Evolutionary conservation across 352 stramenopile genomes (phyloP).

Genomic region (Globisporangium camurandrum): DNA sequence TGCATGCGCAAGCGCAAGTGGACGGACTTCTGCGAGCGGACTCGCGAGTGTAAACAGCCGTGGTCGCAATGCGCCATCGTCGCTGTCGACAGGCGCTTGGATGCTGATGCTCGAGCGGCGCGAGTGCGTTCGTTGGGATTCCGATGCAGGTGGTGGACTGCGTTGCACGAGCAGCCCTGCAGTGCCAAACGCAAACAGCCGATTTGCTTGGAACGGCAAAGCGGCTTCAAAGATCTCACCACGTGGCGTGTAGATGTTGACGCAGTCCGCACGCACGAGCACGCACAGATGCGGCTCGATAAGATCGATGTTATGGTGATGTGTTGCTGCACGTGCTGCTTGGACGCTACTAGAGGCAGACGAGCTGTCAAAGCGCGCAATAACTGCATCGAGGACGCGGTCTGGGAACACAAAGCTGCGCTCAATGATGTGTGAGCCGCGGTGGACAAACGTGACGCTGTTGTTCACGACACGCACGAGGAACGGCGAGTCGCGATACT

Average conservation of each 20-base stretch:
- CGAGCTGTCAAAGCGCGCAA: constrained; percentile 45
- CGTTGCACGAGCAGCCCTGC: constrained; percentile 57
- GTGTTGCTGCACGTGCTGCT: not conserved
- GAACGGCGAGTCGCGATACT: constrained; percentile 21
- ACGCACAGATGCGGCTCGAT: constrained; percentile 42
- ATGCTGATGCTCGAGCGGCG: not conserved
- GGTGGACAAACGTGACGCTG: constrained; percentile 49
- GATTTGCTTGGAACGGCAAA: constrained; percentile 65
- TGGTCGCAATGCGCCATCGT: constrained; percentile 18
- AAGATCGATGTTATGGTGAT: not conserved
- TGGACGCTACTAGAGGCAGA: no score
- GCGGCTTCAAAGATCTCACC: constrained; percentile 68
- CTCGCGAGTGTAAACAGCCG: constrained; percentile 69
- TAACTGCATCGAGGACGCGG: constrained; percentile 44
- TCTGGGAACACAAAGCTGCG: constrained; percentile 50
- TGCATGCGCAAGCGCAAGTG: constrained; percentile 40
- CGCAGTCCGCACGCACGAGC: constrained; percentile 53
- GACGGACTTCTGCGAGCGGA: constrained; percentile 73
- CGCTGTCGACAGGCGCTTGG: constrained; percentile 4
- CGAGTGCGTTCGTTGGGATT: constrained; percentile 10
- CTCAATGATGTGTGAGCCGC: constrained; percentile 45
- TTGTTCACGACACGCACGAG: constrained; percentile 33
- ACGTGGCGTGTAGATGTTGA: constrained; percentile 54
- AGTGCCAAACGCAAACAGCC: constrained; percentile 33
- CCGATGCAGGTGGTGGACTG: constrained; percentile 21